phyloP scores from a whole-genome alignment of 1,284 basidiomycete genomes.

The Ustilago nuda region DNA sequence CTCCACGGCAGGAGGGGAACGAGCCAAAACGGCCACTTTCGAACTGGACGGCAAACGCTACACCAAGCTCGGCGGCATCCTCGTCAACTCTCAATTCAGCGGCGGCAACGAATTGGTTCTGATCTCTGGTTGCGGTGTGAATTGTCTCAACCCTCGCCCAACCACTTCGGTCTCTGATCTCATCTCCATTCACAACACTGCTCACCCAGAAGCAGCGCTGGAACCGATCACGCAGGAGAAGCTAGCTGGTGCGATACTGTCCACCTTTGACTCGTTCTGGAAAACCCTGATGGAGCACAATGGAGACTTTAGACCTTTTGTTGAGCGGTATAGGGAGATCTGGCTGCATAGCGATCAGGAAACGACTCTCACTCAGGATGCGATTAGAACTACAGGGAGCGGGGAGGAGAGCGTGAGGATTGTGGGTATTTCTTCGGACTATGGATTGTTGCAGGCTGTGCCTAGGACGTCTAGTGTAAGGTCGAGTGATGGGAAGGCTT shows the following conservation, averaged over 20 bases:
- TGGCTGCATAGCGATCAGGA: slow-evolving; percentile 84
- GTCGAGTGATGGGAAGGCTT: slow-evolving; percentile 45
- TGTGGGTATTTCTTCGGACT: slow-evolving; percentile 84
- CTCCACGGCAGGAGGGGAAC: slow-evolving; percentile 68
- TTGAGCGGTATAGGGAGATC: slow-evolving; percentile 75
- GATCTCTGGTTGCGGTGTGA: slow-evolving; percentile 86
- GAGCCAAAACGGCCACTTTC: slow-evolving; percentile 70
- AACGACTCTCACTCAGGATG: slow-evolving; percentile 34
- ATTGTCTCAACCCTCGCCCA: slow-evolving; percentile 85
- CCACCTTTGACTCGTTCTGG: slow-evolving; percentile 85
- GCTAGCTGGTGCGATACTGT: slow-evolving; percentile 81
- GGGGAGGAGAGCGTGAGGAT: slow-evolving; percentile 76
- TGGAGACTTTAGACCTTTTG: slow-evolving; percentile 67
- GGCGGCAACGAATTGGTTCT: slow-evolving; percentile 79
- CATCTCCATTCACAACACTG: slow-evolving; percentile 70
- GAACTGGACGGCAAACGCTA: slow-evolving; percentile 54
- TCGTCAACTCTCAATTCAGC: slow-evolving; percentile 88
- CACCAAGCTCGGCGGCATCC: slow-evolving; percentile 75
- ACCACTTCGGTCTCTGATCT: slow-evolving; percentile 85
- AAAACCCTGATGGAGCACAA: slow-evolving; percentile 75
- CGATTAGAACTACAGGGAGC: slow-evolving; percentile 13
- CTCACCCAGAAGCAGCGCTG: slow-evolving; percentile 73
- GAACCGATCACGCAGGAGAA: slow-evolving; percentile 77
- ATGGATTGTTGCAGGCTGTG: slow-evolving; percentile 86
- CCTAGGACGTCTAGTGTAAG: slow-evolving; percentile 69